phyloP scores from a whole-genome alignment of 192 early-diverging fungal species.

The Linnemannia hyalina region DNA sequence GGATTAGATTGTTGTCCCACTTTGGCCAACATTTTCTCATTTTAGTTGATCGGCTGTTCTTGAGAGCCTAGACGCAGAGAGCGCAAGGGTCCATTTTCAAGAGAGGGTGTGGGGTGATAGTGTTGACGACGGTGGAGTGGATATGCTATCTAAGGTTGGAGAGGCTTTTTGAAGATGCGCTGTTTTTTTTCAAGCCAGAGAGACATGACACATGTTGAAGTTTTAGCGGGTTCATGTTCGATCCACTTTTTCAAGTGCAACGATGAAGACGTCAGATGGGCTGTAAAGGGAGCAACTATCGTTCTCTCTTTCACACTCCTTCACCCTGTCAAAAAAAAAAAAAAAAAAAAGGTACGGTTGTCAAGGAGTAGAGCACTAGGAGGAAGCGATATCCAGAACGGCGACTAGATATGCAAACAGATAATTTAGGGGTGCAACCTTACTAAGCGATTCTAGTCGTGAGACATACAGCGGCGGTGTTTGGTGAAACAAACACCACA shows the following conservation, averaged over 20 bases:
- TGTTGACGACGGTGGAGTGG: background rate
- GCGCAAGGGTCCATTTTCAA: background rate
- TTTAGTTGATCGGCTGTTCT: background rate
- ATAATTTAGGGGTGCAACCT: no score
- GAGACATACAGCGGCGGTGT: background rate
- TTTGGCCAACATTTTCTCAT: background rate
- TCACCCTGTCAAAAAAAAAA: no score
- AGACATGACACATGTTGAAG: background rate
- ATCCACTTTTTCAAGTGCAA: background rate
- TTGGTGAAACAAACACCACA: conserved; percentile 3
- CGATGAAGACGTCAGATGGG: no score
- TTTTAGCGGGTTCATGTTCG: background rate
- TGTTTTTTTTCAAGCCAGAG: background rate
- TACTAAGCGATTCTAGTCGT: no score
- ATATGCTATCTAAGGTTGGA: background rate
- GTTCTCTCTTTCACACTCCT: background rate
- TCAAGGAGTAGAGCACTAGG: no score
- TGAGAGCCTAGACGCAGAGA: background rate
- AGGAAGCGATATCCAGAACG: no score
- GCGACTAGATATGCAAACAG: no score
- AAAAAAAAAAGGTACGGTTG: no score
- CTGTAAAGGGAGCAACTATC: background rate
- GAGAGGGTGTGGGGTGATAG: background rate
- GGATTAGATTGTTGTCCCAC: background rate
- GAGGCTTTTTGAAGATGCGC: background rate